phyloP scores from a whole-genome alignment of 116 monocot genomes.

The Posidonia oceanica region DNA sequence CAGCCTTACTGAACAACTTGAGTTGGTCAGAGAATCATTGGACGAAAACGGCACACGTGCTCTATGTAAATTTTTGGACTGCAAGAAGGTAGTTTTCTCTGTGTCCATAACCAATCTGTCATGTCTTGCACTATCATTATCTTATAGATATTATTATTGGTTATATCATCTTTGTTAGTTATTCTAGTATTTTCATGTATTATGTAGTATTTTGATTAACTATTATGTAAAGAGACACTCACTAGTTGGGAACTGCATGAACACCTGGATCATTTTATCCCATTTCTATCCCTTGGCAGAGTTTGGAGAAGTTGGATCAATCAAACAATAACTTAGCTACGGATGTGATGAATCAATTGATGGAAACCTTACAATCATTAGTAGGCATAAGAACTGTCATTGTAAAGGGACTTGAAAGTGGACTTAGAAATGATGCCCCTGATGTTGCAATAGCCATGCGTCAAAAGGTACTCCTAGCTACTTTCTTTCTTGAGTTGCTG shows the following conservation, averaged over 20 bases:
- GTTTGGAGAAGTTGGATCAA: slow-evolving; percentile 52
- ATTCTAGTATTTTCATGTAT: too few species aligned
- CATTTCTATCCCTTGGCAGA: slow-evolving; percentile 22
- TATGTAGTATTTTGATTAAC: too few species aligned
- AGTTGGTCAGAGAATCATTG: slow-evolving; percentile 79
- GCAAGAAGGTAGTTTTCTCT: slow-evolving; percentile 60
- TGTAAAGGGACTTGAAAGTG: slow-evolving; percentile 85
- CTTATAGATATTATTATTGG: not conserved
- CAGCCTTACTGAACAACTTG: slow-evolving; percentile 80
- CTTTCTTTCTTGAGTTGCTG: not conserved
- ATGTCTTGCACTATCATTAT: not conserved
- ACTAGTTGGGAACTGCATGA: too few species aligned
- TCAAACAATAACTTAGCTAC: slow-evolving; percentile 9
- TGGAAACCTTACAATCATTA: slow-evolving; percentile 50
- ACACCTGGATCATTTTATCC: too few species aligned
- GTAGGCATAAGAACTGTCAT: slow-evolving; percentile 47
- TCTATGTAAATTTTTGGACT: slow-evolving; percentile 49
- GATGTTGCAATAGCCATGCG: slow-evolving; percentile 95
- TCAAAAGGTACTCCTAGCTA: slow-evolving; percentile 49
- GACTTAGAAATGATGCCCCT: slow-evolving; percentile 92
- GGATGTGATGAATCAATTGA: slow-evolving; percentile 22
- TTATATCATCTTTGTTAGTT: not conserved
- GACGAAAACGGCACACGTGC: slow-evolving; percentile 36
- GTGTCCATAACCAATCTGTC: not conserved
- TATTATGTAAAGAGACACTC: too few species aligned